Evolutionary conservation across 2,329 filamentous ascomycete genomes (phyloP), one percentile per base, ranked within the genome.

Genomic region (Sporothrix globosa): DNA sequence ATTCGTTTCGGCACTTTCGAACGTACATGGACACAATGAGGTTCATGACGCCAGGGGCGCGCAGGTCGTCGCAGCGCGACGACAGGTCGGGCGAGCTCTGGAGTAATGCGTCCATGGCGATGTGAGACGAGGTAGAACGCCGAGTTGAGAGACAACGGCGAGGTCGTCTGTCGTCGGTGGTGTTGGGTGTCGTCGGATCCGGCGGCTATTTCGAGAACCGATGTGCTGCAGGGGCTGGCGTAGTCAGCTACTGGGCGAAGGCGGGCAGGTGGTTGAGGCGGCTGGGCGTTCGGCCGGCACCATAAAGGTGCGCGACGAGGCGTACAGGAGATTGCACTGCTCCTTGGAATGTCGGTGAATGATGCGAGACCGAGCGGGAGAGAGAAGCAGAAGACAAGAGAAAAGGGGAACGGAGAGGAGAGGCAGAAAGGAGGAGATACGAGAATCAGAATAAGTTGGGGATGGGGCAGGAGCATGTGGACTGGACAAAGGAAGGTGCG

Each of bases 11-110:
- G 17, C 34, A n/a, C 17, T 39, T 58, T 24, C 13, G 21, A 14
- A 73, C 82, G 76, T 77, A 88, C 86, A 87, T 85, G 50, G 86
- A 88, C 58, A 87, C 79, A 39, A 84, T 82, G 73, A 88, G 81
- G 76, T 87, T 86, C 70, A 85, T 79, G 75, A 86, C 84, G 70
- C 83, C 83, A 19, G 85, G 84, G 72, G 83, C 79, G 72, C 83
- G 83, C 71, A 88, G 83, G 73, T 80, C 80, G 73, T 86, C 83
- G 78, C 86, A 88, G 71, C 81, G 81, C 71, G 71, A 71, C 61
- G 80, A 78, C 67, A 53, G n/a, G 58, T 46, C 69, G 19, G 66
- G 41, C 46, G 68, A 41, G 48, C 77, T 75, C 66, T 76, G 72
- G 67, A 77, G 72, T 41, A 77, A 72, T 39, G 72, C 69, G 70